phyloP scores from a whole-genome alignment of 208 protist species.

The Wallacemonas sp. region DNA sequence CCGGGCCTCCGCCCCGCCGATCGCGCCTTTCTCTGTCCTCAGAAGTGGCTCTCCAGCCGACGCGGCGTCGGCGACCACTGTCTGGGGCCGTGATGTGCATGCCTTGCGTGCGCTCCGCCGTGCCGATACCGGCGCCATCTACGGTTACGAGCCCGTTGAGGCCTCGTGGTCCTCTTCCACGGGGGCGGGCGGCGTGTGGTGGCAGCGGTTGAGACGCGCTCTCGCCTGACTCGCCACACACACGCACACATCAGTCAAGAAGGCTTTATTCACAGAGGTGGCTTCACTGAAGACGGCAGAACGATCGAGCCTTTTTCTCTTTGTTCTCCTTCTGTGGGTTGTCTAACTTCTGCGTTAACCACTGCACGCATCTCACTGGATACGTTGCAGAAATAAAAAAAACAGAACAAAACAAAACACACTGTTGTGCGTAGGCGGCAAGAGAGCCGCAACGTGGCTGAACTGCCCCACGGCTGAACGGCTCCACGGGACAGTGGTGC shows the following conservation, averaged over 20 bases:
- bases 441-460: too few species aligned
- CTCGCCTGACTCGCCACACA: too few species aligned
- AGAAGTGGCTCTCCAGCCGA: background rate
- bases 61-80: background rate
- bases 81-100: background rate
- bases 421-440: too few species aligned
- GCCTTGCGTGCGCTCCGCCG: background rate
- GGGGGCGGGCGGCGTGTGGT: too few species aligned
- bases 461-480: too few species aligned
- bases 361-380: too few species aligned
- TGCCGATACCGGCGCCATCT: background rate
- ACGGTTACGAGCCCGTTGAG: background rate
- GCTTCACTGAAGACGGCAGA: too few species aligned
- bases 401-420: background rate
- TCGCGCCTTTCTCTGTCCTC: conserved; percentile 24
- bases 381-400: background rate
- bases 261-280: too few species aligned
- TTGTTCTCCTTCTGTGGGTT: background rate
- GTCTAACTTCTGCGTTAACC: too few species aligned
- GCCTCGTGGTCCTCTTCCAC: background rate
- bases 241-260: too few species aligned
- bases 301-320: background rate
- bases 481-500: too few species aligned
- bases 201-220: too few species aligned
- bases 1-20: conserved; percentile 14